These are phyloP conservation scores for Malus hybrid DNA, from an alignment of 331 rosid genomes.

Conservation along the genomic window DNA sequence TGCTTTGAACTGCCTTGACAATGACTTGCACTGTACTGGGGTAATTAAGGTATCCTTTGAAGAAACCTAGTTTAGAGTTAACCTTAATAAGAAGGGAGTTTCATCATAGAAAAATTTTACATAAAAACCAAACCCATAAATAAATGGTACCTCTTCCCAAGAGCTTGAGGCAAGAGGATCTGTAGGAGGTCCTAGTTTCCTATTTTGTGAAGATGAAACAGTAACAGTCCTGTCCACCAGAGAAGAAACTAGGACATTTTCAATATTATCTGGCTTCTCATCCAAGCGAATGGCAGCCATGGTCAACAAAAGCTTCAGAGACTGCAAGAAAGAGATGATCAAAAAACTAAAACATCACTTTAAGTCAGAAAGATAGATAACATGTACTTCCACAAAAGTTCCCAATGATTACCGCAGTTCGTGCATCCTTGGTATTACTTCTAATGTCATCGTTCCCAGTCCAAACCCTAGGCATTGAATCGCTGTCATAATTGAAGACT, in stretches of 20 bases:
- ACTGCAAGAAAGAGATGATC: slow-evolving; percentile 37
- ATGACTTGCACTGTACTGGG: slow-evolving; percentile 80
- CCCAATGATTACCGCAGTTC: slow-evolving; percentile 46
- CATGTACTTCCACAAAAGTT: neutral
- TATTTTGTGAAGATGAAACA: slow-evolving; percentile 37
- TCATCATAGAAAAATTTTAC: slow-evolving; percentile 1
- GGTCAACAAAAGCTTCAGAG: slow-evolving; percentile 66
- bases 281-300: slow-evolving; percentile 85
- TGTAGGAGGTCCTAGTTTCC: slow-evolving; percentile 25
- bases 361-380: neutral
- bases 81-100: slow-evolving; percentile 9
- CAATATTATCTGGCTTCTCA: slow-evolving; percentile 72
- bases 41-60: slow-evolving; percentile 50
- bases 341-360: slow-evolving; percentile 7
- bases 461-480: slow-evolving; percentile 42
- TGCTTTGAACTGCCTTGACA: slow-evolving; percentile 83
- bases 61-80: slow-evolving; percentile 41
- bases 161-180: slow-evolving; percentile 81
- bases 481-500: too few relatives aligned
- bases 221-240: slow-evolving; percentile 43
- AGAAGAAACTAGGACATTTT: slow-evolving; percentile 37
- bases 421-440: slow-evolving; percentile 68
- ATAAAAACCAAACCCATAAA: slow-evolving; percentile 12
- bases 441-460: slow-evolving; percentile 81
- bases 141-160: slow-evolving; percentile 76